Base-by-base conservation (phyloP, 2,329 filamentous ascomycete species). In the Emergomyces orientalis region DNA sequence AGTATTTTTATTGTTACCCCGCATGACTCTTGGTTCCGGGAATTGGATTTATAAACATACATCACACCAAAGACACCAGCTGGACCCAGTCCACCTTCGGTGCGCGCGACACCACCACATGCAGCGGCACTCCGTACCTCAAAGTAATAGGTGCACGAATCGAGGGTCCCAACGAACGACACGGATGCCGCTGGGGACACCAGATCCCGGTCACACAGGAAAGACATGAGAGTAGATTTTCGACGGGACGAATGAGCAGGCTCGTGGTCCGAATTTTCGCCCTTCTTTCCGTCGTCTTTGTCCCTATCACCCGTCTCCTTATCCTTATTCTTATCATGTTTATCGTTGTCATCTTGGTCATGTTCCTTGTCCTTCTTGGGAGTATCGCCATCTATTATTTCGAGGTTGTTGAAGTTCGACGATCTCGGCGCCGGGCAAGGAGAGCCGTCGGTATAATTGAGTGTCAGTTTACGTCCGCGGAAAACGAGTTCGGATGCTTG, bases 61-160 rank as follows among this genome's bases (percentile, higher is more conserved):
- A 99, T 97, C 67, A 97, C 88, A 65, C 89, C 89, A 73, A 99
- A 99, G 14, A 99, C 83, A 75, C 79, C 91, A 77, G 73, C 89
- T 71, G 75, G 94, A 78, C 71, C 89, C 76, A 80, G 88, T 78
- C 76, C 87, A 13, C 80, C 80, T 63, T 85, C 81, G 57, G 81
- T 79, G 65, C 80, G 81, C 11, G 78, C 82, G 32, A 85, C 80
- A 79, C 80, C 92, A 77, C 77, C 90, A 81, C 94, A 99, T 13
- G 92, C 93, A 68, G 91, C 88, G 55, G 85, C 82, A 30, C 90
- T 94, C 67, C 93, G 88, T 59, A 92, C 88, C 75, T 97, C 92
- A 78, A 99, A 99, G 76, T 96, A 89, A 77, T 97, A 99, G 37
- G 90, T 86, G 81, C 94, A 99, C 64, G 95, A 88, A 72, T 97